phyloP scores from a whole-genome alignment of 331 rosid genomes.

The Quercus phellos region DNA sequence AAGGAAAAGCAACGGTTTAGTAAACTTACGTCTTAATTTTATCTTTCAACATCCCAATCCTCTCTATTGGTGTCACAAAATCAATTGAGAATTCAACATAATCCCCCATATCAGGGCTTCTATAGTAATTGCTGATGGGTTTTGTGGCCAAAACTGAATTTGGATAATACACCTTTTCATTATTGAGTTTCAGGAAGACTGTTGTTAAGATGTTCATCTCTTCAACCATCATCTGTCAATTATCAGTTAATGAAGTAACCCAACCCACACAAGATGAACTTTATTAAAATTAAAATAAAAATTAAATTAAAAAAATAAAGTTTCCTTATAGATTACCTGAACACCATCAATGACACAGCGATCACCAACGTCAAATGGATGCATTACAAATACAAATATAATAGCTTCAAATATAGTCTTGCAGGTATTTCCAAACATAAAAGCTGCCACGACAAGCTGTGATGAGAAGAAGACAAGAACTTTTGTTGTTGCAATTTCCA shows the following conservation, averaged over 20 bases:
- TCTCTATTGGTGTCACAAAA: slow-evolving; percentile 63
- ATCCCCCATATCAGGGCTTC: slow-evolving; percentile 91
- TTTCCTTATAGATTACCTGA: slow-evolving; percentile 41
- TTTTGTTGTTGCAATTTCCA: slow-evolving; percentile 83
- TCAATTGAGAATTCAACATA: slow-evolving; percentile 52
- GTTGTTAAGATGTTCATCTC: slow-evolving; percentile 91
- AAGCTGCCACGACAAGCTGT: slow-evolving; percentile 61
- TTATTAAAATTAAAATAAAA: background rate
- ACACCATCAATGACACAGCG: slow-evolving; percentile 79
- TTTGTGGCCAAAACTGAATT: slow-evolving; percentile 75
- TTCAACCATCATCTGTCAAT: slow-evolving; percentile 71
- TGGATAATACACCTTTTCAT: slow-evolving; percentile 82
- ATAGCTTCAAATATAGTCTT: slow-evolving; percentile 80
- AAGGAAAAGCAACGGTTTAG: background rate
- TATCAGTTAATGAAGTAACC: slow-evolving; percentile 15
- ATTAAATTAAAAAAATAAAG: background rate
- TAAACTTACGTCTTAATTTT: slow-evolving; percentile 46
- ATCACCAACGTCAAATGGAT: slow-evolving; percentile 94
- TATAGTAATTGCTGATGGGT: slow-evolving; percentile 75
- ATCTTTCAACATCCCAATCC: slow-evolving; percentile 60
- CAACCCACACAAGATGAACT: background rate
- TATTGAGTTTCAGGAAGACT: slow-evolving; percentile 72
- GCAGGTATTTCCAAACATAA: slow-evolving; percentile 90
- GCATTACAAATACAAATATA: slow-evolving; percentile 89
- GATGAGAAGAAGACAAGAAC: slow-evolving; percentile 70